phyloP scores from a whole-genome alignment of 1,139 yeast genomes.

The Pichia sp. region DNA sequence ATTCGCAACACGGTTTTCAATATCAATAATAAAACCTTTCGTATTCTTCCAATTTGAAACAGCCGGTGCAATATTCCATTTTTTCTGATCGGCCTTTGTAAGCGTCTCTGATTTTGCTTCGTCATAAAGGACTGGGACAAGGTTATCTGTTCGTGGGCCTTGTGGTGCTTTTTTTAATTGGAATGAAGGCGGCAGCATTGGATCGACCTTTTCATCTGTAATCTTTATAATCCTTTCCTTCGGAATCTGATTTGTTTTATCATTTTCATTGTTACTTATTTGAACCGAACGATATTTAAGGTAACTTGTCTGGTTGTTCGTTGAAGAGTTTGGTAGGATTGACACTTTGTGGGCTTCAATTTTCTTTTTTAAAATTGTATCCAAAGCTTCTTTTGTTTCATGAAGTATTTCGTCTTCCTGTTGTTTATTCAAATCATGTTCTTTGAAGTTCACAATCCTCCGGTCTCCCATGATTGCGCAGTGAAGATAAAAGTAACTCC shows the following conservation, averaged over 20 bases:
- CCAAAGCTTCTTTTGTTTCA: constrained; percentile 44
- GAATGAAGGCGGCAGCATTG: constrained; percentile 72
- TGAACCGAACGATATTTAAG: constrained; percentile 44
- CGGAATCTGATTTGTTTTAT: constrained; percentile 3
- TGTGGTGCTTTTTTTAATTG: constrained; percentile 69
- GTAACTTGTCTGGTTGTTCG: constrained; percentile 30
- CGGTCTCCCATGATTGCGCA: constrained; percentile 1
- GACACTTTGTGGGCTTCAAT: constrained; percentile 27
- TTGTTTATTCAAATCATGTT: constrained; percentile 10
- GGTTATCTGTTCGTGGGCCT: constrained; percentile 57
- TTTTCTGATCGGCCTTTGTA: constrained; percentile 69
- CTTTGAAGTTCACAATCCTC: not conserved
- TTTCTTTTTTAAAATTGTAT: constrained; percentile 37
- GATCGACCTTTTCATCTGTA: constrained; percentile 64
- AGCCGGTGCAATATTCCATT: constrained; percentile 89
- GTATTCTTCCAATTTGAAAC: constrained; percentile 96
- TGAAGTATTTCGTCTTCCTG: no score
- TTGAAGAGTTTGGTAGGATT: constrained; percentile 10
- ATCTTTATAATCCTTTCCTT: constrained; percentile 44
- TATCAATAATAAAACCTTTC: constrained; percentile 76
- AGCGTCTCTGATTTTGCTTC: constrained; percentile 33
- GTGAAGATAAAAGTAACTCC: no score
- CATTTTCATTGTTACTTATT: constrained; percentile 24
- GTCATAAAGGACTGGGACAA: constrained; percentile 32
- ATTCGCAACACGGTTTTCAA: constrained; percentile 57